These are phyloP conservation scores for Venturia nashicola DNA, from an alignment of 2,329 filamentous ascomycete genomes.

Conservation along the genomic window DNA sequence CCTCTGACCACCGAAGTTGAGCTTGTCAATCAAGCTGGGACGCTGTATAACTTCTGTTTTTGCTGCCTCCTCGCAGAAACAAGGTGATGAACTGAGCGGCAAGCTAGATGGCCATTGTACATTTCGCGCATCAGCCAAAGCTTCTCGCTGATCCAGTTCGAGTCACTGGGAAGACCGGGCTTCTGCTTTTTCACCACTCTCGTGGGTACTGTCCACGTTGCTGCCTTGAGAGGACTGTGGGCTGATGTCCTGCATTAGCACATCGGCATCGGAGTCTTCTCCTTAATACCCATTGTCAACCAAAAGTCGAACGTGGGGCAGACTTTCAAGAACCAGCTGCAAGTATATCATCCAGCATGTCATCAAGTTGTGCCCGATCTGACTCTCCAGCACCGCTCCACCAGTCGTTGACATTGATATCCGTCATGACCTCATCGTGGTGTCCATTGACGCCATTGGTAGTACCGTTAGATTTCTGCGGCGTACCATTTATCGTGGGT, in stretches of 20 bases:
- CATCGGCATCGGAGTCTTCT: background rate
- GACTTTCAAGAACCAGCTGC: constrained; percentile 1
- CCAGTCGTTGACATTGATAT: constrained; percentile 1
- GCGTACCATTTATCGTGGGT: background rate
- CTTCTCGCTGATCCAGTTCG: background rate
- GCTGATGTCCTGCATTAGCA: background rate
- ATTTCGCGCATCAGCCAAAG: background rate
- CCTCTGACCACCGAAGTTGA: background rate
- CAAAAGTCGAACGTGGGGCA: background rate
- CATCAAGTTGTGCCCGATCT: background rate
- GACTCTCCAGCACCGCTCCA: constrained; percentile 1
- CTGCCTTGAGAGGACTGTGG: background rate
- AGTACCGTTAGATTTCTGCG: background rate
- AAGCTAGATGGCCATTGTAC: background rate
- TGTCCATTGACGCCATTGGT: constrained; percentile 10
- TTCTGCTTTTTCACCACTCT: background rate
- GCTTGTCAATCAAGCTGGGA: background rate
- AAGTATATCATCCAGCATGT: constrained; percentile 9
- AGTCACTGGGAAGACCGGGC: background rate
- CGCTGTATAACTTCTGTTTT: background rate
- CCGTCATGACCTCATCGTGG: background rate
- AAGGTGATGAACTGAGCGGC: background rate
- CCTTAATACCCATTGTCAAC: background rate
- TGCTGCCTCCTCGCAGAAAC: background rate
- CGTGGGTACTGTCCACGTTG: background rate